Base-by-base conservation (phyloP, 2,329 filamentous ascomycete species). In the Xylariaceae sp. region DNA sequence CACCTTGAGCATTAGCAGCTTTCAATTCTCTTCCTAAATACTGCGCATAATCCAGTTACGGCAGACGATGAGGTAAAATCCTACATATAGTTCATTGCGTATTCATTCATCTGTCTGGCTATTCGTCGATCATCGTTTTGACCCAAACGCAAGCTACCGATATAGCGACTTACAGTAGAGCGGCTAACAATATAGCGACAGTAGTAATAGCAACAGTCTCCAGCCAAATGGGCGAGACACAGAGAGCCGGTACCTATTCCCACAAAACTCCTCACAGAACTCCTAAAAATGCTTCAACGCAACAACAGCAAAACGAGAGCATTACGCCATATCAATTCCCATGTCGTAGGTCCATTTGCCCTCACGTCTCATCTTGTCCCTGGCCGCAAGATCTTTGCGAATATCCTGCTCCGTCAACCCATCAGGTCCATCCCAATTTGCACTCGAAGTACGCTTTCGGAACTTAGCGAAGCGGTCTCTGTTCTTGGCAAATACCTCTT, bases 401-500 rank as follows among this genome's bases (percentile, higher is more conserved):
- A 89, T 85, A 66, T 91, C 87, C 52, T 88, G 87, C 54, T 86
- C 81, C 0, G 87, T 79, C 59, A 99, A 75, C 46, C 77, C 72
- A 60, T 99, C 95, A 3, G 86, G 76, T 47, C 89, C 81, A 63
- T 81, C 86, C 94, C 94, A 99, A 71, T 96, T 95, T 33, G 95
- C 95, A 69, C 90, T 96, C 60, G 89, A 95, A 5, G 92, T 96
- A 48, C 94, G 81, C 45, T 89, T 85, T 15, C 95, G 83, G 77
- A 96, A 97, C 64, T 90, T 89, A 74, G 89, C 88, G 68, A 88
- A 83, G 56, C 87, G 76, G 48, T 92, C 90, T 68, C 90, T 90
- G 69, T 87, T 91, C 68, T 90, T 89, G 69, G 80, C 87, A 71
- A 99, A 99, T 31, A 96, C 90, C 66, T 97, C 91, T 63, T 99